Conservation (phyloP, 352 stramenopile genomes). For the Achlya hypogyna region DNA sequence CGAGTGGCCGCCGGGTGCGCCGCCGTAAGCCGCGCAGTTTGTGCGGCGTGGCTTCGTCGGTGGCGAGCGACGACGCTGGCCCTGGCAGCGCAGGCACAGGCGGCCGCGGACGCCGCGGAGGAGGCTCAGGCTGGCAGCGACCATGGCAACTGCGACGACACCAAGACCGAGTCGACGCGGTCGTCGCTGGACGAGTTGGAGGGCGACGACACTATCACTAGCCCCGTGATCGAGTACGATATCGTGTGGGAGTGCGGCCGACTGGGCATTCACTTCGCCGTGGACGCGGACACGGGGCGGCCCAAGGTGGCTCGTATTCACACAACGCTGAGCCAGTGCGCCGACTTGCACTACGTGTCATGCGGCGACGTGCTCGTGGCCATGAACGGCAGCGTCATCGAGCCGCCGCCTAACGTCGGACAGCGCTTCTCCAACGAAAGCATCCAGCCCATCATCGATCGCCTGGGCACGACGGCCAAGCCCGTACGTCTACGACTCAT, state of each 20-base stretch:
- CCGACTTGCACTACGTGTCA: conserved; percentile 37
- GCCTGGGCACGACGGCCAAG: conserved; percentile 76
- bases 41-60: not conserved
- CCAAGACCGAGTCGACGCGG: conserved; percentile 22
- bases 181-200: conserved; percentile 7
- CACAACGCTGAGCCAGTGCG: conserved; percentile 80
- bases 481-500: conserved; percentile 63
- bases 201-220: not conserved
- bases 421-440: not conserved
- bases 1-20: not conserved
- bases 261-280: conserved; percentile 78
- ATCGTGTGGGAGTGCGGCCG: conserved; percentile 82
- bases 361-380: conserved; percentile 3
- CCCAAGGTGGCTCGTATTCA: conserved; percentile 80
- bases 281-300: conserved; percentile 64
- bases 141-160: not conserved
- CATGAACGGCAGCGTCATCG: conserved; percentile 8
- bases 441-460: conserved; percentile 36
- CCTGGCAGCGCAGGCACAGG: not conserved
- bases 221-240: conserved; percentile 52
- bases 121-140: not conserved
- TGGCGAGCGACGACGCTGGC: not conserved
- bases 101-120: not conserved
- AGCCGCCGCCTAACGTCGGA: not conserved
- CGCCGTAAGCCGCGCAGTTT: not conserved